phyloP scores from a whole-genome alignment of 2,329 filamentous ascomycete genomes.

The Capronia epimyces region DNA sequence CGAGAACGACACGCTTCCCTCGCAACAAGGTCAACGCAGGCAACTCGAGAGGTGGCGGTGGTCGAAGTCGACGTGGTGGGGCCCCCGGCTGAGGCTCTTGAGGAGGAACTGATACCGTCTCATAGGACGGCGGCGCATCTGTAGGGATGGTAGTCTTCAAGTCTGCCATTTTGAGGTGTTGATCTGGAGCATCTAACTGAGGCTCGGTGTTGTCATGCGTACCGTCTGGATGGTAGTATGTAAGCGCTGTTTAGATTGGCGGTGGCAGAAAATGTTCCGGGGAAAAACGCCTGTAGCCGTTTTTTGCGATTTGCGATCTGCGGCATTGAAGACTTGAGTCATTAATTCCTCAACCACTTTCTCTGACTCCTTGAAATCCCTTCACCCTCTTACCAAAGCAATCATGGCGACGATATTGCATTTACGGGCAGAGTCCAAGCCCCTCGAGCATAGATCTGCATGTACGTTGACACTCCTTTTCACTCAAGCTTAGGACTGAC shows the following conservation, averaged over 20 bases:
- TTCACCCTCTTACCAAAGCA: not conserved
- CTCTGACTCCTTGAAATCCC: not conserved
- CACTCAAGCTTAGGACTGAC: not conserved
- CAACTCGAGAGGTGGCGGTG: constrained; percentile 61
- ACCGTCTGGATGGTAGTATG: not conserved
- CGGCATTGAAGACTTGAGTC: constrained; percentile 19
- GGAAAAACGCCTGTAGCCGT: constrained; percentile 2
- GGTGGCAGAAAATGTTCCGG: constrained; percentile 20
- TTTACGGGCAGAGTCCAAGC: constrained; percentile 28
- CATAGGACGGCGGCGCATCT: constrained; percentile 28
- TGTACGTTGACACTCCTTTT: constrained; percentile 10
- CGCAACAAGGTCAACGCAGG: constrained; percentile 73
- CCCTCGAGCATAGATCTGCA: constrained; percentile 28
- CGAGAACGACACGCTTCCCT: constrained; percentile 76
- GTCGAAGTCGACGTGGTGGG: constrained; percentile 20
- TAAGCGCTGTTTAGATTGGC: not conserved
- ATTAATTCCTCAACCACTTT: not conserved
- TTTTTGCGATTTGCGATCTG: too few relatives aligned
- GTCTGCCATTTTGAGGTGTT: constrained; percentile 12
- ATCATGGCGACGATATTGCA: constrained; percentile 28
- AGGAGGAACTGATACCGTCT: constrained; percentile 18
- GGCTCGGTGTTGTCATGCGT: not conserved
- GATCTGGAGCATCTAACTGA: not conserved
- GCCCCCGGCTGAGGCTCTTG: constrained; percentile 14
- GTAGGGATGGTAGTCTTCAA: constrained; percentile 11